phyloP scores from a whole-genome alignment of 148 eudicot species.

The Persicaria maculosa region DNA sequence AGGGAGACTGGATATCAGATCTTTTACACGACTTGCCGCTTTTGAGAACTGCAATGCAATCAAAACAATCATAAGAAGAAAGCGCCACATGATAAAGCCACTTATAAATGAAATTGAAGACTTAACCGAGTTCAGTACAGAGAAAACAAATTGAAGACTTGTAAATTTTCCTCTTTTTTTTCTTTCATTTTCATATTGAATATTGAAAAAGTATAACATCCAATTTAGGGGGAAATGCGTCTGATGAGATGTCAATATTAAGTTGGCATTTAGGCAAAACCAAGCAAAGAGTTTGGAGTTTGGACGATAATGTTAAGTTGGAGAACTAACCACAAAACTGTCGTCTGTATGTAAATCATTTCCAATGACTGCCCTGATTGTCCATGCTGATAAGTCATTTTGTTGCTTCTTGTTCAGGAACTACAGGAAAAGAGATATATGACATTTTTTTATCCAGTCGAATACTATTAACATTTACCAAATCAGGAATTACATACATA shows the following conservation, averaged over 20 bases:
- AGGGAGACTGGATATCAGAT: slow-evolving; percentile 63
- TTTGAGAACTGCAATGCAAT: slow-evolving; percentile 67
- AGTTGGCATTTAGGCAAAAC: neutral
- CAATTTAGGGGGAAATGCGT: neutral
- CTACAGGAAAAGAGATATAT: slow-evolving; percentile 36
- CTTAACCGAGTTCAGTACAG: slow-evolving; percentile 1
- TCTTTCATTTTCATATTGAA: no score
- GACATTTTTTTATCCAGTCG: neutral
- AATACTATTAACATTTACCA: neutral
- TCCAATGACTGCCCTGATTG: slow-evolving; percentile 66
- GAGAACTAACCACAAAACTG: slow-evolving; percentile 82
- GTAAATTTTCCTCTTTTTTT: no score
- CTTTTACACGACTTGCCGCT: slow-evolving; percentile 69
- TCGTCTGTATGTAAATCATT: slow-evolving; percentile 96
- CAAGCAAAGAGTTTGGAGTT: neutral
- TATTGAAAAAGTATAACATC: neutral
- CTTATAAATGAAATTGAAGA: neutral
- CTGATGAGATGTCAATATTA: neutral
- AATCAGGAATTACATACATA: neutral
- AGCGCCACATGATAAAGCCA: neutral
- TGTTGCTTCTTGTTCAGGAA: slow-evolving; percentile 59
- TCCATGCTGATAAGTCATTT: slow-evolving; percentile 60
- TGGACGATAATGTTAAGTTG: neutral
- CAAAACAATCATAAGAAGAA: neutral
- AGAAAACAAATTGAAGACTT: neutral